Percentiles rank a stretch among this genome's conserved stretches.
Conservation (phyloP, 2,329 filamentous ascomycete genomes). For the Colletotrichum ledebouriae region DNA sequence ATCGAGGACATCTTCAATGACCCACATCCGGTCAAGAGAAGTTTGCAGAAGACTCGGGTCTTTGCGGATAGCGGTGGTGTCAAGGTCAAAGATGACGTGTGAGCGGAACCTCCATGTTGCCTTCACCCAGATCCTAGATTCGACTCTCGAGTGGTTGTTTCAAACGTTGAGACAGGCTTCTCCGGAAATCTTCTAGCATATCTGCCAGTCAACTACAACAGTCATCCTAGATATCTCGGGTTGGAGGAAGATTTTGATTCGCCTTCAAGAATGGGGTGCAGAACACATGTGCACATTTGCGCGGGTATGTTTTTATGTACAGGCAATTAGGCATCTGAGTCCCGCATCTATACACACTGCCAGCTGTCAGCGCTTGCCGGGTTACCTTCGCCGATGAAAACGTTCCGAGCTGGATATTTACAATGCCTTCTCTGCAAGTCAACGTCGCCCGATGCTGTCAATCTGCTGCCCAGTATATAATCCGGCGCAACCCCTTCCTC, state of each 20-base stretch:
- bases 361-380: constrained; percentile 48
- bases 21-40: constrained; percentile 41
- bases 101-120: neutral
- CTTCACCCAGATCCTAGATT: no score
- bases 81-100: constrained; percentile 25
- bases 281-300: no score
- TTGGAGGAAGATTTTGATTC: no score
- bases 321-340: no score
- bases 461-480: constrained; percentile 47
- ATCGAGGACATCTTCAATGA: constrained; percentile 68
- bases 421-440: constrained; percentile 52
- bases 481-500: constrained; percentile 59
- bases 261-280: no score
- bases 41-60: constrained; percentile 40
- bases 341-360: constrained; percentile 44
- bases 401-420: constrained; percentile 51
- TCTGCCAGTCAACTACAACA: no score
- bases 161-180: no score
- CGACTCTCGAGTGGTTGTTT: no score
- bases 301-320: no score
- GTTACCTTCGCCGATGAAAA: constrained; percentile 49
- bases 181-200: no score
- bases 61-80: constrained; percentile 36
- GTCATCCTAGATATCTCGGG: no score
- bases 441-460: constrained; percentile 50